Conservation (phyloP, 495 filamentous ascomycete species). For the Daldinia concentrica region DNA sequence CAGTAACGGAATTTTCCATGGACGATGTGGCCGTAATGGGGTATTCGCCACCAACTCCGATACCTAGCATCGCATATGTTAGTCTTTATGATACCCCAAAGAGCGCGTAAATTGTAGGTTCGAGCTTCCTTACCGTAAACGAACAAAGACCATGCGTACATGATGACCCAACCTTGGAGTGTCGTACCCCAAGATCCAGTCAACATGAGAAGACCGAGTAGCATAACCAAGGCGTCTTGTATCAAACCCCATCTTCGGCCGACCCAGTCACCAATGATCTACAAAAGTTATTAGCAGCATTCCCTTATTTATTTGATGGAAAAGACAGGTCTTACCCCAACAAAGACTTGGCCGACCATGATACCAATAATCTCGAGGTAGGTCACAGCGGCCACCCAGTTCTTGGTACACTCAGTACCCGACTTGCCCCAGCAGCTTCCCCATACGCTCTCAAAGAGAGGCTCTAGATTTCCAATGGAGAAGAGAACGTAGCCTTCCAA, state of each 20-base stretch:
- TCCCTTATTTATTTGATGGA: slow-evolving; percentile 30
- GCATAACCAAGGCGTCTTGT: slow-evolving; percentile 93
- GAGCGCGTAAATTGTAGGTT: background rate
- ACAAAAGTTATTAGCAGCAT: slow-evolving; percentile 12
- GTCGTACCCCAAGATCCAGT: slow-evolving; percentile 85
- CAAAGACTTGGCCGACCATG: slow-evolving; percentile 82
- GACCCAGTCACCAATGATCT: slow-evolving; percentile 68
- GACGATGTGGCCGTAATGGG: slow-evolving; percentile 95
- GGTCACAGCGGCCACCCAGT: slow-evolving; percentile 79
- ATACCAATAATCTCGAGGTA: slow-evolving; percentile 91
- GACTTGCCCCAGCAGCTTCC: slow-evolving; percentile 73
- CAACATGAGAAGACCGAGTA: slow-evolving; percentile 85
- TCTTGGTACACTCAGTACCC: slow-evolving; percentile 68
- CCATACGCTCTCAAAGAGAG: slow-evolving; percentile 76
- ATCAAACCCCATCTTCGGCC: slow-evolving; percentile 92
- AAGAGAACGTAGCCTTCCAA: slow-evolving; percentile 95
- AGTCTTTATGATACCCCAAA: background rate
- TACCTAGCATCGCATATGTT: slow-evolving; percentile 46
- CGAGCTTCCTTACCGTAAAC: slow-evolving; percentile 70
- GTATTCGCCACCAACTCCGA: slow-evolving; percentile 94
- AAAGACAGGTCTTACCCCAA: slow-evolving; percentile 63
- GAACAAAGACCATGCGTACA: slow-evolving; percentile 89
- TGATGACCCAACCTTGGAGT: slow-evolving; percentile 90
- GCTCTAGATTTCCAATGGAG: slow-evolving; percentile 88
- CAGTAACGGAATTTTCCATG: slow-evolving; percentile 88